Conservation (phyloP, 23 red algal genomes). For the Chondrus crispus region DNA sequence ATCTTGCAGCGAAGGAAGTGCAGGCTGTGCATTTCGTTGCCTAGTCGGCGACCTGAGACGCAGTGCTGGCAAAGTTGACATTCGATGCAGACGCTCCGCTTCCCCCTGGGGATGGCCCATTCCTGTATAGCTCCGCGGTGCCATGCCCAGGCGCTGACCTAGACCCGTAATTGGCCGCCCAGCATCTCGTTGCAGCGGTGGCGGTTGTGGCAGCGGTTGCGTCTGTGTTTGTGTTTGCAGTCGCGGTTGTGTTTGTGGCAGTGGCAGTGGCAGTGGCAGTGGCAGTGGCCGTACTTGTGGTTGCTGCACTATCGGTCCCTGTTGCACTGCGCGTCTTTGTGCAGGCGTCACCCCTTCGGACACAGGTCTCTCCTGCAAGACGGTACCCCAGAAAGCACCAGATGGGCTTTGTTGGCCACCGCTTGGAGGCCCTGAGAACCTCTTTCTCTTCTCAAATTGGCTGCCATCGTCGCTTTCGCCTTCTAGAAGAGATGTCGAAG, state of each 20-base stretch:
- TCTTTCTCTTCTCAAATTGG: not conserved
- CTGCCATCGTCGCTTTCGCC: not conserved
- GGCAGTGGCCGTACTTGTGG: not conserved
- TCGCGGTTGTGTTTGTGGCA: not conserved
- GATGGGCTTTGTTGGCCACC: not conserved
- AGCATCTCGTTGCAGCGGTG: no score
- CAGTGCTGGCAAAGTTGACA: not conserved
- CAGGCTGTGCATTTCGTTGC: not conserved
- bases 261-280: not conserved
- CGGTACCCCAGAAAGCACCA: constrained; percentile 49
- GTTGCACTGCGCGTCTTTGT: not conserved
- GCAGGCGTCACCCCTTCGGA: not conserved
- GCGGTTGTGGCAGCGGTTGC: no score
- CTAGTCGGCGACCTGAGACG: not conserved
- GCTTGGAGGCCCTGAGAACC: not conserved
- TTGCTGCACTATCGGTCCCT: not conserved
- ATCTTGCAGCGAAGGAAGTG: not conserved
- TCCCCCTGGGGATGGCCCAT: no score
- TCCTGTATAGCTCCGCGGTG: no score
- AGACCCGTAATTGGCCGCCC: no score
- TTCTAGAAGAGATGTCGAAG: not conserved
- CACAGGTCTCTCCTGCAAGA: not conserved
- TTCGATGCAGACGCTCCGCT: not conserved
- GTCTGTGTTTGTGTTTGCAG: not conserved
- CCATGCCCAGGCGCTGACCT: no score